phyloP scores from a whole-genome alignment of 805 yeast species.

The Danielozyma ontarioensis region DNA sequence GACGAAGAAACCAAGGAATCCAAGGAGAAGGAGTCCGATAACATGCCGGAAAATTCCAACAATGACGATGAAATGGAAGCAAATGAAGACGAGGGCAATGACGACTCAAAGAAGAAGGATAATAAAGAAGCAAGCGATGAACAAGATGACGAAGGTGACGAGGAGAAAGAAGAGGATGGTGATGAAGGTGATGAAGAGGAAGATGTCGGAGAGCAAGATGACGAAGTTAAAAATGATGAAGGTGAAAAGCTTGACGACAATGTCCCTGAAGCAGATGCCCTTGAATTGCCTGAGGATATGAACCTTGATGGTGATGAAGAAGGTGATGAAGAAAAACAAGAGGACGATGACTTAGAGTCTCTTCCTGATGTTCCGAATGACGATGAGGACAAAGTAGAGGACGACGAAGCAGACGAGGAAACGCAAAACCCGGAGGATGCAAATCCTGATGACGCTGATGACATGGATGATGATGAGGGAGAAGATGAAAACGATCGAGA shows the following conservation, averaged over 20 bases:
- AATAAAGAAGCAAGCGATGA: slow-evolving; percentile 17
- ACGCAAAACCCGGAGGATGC: slow-evolving; percentile 14
- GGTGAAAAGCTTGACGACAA: slow-evolving; percentile 64
- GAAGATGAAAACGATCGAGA: slow-evolving; percentile 24
- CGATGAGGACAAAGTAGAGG: slow-evolving; percentile 14
- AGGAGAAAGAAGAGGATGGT: slow-evolving; percentile 33
- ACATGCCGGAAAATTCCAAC: slow-evolving; percentile 53
- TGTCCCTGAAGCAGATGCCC: slow-evolving; percentile 78
- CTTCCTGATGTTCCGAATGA: no score
- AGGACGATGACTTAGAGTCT: slow-evolving; percentile 34
- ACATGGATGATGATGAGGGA: slow-evolving; percentile 19
- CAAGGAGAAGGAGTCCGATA: slow-evolving; percentile 80
- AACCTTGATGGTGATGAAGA: slow-evolving; percentile 80
- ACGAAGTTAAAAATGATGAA: slow-evolving; percentile 65
- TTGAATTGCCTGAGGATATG: slow-evolving; percentile 90
- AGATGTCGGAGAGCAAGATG: slow-evolving; percentile 80
- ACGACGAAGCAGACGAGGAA: slow-evolving; percentile 3
- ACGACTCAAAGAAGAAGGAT: slow-evolving; percentile 33
- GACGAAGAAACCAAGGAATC: slow-evolving; percentile 81
- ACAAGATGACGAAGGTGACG: slow-evolving; percentile 21
- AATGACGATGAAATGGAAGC: slow-evolving; percentile 48
- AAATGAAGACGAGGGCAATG: slow-evolving; percentile 40
- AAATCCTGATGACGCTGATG: slow-evolving; percentile 19
- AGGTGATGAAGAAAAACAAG: slow-evolving; percentile 36
- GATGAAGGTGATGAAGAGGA: slow-evolving; percentile 58